Base-by-base conservation (phyloP, 331 rosid genomes). In the Telfairia occidentalis region DNA sequence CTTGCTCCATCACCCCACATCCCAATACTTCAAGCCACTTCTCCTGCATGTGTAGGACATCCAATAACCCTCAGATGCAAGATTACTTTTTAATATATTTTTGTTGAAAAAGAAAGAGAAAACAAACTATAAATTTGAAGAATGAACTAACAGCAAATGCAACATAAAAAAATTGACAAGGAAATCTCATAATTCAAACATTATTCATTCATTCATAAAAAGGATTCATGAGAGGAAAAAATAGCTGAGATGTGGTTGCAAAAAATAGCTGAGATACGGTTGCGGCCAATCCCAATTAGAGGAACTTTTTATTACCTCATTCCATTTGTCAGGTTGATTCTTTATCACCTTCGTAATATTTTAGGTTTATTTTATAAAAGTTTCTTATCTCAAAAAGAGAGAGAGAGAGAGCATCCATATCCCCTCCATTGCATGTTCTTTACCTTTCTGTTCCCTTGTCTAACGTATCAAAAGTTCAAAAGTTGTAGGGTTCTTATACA, bases 11-110 rank as follows among this genome's bases (percentile, higher is more conserved):
- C 85, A 92, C 99, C 75, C 99, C 97, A 74, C 99, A 89, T 71
- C 99, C 97, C 88, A 95, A 85, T 72, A 95, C 99, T 81, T 95
- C 99, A 79, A 95, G 64, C 97, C 97, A 95, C n/a, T 86, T 81
- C 50, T 86, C 97, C 99, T 95, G 88, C 64, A 64, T 76, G 7
- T 38, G 28, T 73, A 52, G 65, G 35, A 35, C 34, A 73, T 52
- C 11, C 30, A 29, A 50, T 18, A 63, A 23, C 54, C 26, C 52
- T 69, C 55, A 45, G 5, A 69, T 7, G 4, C 18, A 29, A 3
- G 28, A 71, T 7, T 28, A 28, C 58, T 71, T 71, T 43, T 13
- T 24, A 26, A 42, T 43, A 69, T n/a, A 26, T 69, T 30, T 10
- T 73, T 52, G 23, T 5, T 21, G 9, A 73, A 52, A 15, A 43